Base-by-base conservation (phyloP, 2,329 filamentous ascomycete genomes). In the Coniochaeta sp. region DNA sequence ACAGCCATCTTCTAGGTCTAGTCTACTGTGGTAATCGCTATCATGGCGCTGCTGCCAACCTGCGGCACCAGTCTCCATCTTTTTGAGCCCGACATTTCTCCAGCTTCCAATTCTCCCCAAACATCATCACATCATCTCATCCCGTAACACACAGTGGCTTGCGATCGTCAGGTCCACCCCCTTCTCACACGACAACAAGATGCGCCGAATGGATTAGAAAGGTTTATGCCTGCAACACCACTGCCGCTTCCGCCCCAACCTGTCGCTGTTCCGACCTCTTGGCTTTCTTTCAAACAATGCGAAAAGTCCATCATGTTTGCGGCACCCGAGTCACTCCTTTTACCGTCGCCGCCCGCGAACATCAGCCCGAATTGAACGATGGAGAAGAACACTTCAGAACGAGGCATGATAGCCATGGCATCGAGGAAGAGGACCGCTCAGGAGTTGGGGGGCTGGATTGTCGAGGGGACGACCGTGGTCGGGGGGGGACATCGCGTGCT, bases 271-370 rank as follows among this genome's bases (percentile, higher is more conserved):
- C 31, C 47, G 22, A 35, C 6, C 30, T 16, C 47, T 49, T 35
- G 47, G 28, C 28, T 49, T 31, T 30, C 42, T 4, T 14, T n/a
- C n/a, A n/a, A 26, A 49, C 30, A 35, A 49, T 49, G 47, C 16
- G 47, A 49, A 35, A 35, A 35, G 47, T 49, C 31, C 3, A 49
- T 49, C 28, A 35, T 35, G 26, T 47, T 47, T 42, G 18, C 38
- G 26, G 28, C 14, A 28, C 26, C 27, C 45, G 45, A 47, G 45
- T 47, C 45, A 28, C 38, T 42, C 38, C 38, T 42, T 42, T 9
- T 18, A 18, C 38, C 38, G 20, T 26, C 18, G 26, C 45, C 24
- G 12, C 45, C 26, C 24, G 24, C 27, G 45, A 30, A 31, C 10
- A 13, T 18, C 27, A 30, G 4, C 12, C 26, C 26, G 45, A 47